Percentiles rank a stretch among this genome's conserved stretches.
These are phyloP conservation scores for Hura crepitans DNA, from an alignment of 441 rosid genomes.

Conservation along the genomic window DNA sequence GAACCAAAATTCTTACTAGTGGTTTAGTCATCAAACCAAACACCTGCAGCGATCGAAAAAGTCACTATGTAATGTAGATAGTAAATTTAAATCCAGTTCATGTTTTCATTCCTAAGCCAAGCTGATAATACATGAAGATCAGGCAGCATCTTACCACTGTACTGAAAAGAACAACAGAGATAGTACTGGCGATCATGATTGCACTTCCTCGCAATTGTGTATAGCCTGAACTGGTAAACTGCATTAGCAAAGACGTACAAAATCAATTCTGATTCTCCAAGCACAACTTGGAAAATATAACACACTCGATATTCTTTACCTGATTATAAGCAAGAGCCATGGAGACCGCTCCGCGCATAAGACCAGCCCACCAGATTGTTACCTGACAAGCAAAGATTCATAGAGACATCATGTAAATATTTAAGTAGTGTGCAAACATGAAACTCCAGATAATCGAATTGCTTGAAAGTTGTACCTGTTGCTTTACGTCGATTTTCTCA, in stretches of 20 bases:
- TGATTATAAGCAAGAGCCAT: conserved; percentile 98
- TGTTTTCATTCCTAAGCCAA: too few relatives aligned
- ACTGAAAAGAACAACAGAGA: conserved; percentile 87
- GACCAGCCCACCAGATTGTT: conserved; percentile 99
- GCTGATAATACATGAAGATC: not conserved
- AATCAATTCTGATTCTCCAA: not conserved
- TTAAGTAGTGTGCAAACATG: not conserved
- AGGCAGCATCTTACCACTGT: conserved; percentile 60
- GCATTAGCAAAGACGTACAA: conserved; percentile 21
- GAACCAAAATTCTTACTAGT: conserved; percentile 65
- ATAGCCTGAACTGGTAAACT: conserved; percentile 69
- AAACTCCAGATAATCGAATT: not conserved
- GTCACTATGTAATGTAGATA: too few relatives aligned
- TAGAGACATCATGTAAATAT: conserved; percentile 2
- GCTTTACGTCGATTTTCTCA: conserved; percentile 56
- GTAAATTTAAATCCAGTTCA: too few relatives aligned
- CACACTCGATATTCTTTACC: conserved; percentile 32
- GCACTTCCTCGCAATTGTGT: conserved; percentile 63
- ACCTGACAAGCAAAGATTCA: conserved; percentile 39
- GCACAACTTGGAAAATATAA: not conserved
- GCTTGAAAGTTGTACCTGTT: conserved; percentile 53
- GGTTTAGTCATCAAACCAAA: conserved; percentile 87
- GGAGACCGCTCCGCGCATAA: conserved; percentile 97
- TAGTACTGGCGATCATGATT: conserved; percentile 91
- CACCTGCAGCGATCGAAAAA: conserved; percentile 43